A percentile compares a stretch with the other conserved stretches of the same genome.
Conservation (phyloP, 2,329 filamentous ascomycete species). For the Alternaria metachromatica region DNA sequence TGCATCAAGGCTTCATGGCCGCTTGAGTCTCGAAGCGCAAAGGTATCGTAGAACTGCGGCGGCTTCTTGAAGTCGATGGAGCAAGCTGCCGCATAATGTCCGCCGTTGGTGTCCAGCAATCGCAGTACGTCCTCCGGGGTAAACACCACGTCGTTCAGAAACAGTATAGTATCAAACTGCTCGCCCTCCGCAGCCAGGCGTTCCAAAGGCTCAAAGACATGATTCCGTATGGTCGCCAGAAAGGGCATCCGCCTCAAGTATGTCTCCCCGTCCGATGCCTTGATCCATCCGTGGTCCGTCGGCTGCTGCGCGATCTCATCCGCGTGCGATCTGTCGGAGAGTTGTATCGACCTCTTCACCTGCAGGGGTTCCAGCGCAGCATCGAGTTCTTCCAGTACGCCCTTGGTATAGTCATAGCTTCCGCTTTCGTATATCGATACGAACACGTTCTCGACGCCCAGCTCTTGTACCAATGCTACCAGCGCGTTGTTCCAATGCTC, state of each 20-base stretch:
- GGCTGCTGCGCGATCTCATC: conserved; percentile 44
- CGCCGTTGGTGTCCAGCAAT: conserved; percentile 64
- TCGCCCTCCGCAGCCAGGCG: conserved; percentile 58
- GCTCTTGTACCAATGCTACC: conserved; percentile 60
- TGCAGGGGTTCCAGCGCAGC: conserved; percentile 58
- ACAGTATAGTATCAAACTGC: conserved; percentile 65
- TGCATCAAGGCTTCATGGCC: conserved; percentile 61
- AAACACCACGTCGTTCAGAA: conserved; percentile 70
- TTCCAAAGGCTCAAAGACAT: conserved; percentile 65
- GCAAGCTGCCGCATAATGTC: conserved; percentile 68
- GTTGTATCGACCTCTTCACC: conserved; percentile 62
- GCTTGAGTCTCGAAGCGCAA: conserved; percentile 63
- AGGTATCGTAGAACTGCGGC: conserved; percentile 67
- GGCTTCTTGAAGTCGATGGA: conserved; percentile 65
- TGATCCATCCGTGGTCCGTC: conserved; percentile 64
- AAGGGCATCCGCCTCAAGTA: conserved; percentile 73
- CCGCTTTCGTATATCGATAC: conserved; percentile 73
- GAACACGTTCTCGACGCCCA: conserved; percentile 71
- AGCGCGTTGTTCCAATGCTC: conserved; percentile 69
- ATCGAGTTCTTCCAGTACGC: conserved; percentile 64
- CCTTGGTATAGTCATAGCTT: conserved; percentile 72
- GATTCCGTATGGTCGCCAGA: conserved; percentile 69
- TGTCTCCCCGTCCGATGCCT: conserved; percentile 55
- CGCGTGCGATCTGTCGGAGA: conserved; percentile 62
- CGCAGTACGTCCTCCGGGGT: conserved; percentile 62